Evolutionary conservation across 306 rosid genomes (phyloP).

Genomic region (Arachis hypogaea): DNA sequence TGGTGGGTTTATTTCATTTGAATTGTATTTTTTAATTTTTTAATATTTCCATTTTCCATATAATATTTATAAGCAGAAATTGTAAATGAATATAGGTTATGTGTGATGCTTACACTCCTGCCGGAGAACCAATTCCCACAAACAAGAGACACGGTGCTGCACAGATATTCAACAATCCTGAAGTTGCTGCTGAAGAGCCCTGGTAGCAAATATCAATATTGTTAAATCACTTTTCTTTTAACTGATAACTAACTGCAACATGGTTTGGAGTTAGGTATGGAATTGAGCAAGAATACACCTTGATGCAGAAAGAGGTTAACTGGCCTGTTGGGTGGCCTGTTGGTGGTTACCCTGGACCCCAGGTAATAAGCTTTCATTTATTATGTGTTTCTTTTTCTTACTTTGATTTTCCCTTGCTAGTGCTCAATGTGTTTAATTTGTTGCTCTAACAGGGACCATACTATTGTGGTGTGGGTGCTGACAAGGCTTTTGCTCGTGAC

Average conservation of each 20-base stretch:
- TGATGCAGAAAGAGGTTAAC: constrained; percentile 54
- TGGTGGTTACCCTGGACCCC: constrained; percentile 71
- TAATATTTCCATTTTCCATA: too few species aligned
- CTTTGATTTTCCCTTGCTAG: neutral
- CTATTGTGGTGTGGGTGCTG: constrained; percentile 83
- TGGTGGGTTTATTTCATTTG: constrained; percentile 50
- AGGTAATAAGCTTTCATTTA: constrained; percentile 37
- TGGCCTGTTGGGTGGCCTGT: constrained; percentile 78
- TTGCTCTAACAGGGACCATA: constrained; percentile 78
- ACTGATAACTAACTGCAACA: neutral
- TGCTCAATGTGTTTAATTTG: neutral
- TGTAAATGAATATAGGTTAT: constrained; percentile 46
- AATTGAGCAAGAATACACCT: constrained; percentile 71
- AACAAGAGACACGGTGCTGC: constrained; percentile 67
- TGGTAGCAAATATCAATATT: constrained; percentile 31
- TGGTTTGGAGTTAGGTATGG: constrained; percentile 71
- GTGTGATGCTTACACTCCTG: constrained; percentile 69
- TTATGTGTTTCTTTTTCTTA: too few species aligned
- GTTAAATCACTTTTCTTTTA: neutral
- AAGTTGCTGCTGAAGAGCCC: constrained; percentile 56
- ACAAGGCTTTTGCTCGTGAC: constrained; percentile 91
- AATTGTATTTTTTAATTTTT: neutral
- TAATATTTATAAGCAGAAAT: neutral
- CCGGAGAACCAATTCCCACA: constrained; percentile 65
- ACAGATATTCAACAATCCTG: constrained; percentile 61